Base-by-base conservation (phyloP, 345 rosid genomes). In the Erodium maritimum region DNA sequence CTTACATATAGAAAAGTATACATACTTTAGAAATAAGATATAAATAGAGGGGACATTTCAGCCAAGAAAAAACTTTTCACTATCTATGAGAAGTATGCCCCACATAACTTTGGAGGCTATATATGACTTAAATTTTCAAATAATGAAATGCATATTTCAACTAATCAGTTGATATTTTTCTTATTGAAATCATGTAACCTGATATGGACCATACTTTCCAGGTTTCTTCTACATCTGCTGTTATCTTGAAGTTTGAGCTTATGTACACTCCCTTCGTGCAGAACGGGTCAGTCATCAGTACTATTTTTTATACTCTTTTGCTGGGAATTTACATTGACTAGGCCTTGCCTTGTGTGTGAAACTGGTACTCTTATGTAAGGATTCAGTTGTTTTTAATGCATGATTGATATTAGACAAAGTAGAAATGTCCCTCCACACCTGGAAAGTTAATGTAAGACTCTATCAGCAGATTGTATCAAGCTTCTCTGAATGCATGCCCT, bases 171-270 rank as follows among this genome's bases (percentile, higher is more conserved):
- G 17, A 42, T 42, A 42, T 10, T 12, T 42, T 42, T 7, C 12
- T 11, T 42, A 42, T 10, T 10, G 48, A 42, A 14, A 42, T 42
- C 17, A 1, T 10, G 14, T 18, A 22, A 33, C 13, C 54, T 29
- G 57, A 55, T 45, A 24, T 37, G 65, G 64, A 64, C 17, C 54
- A 18, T 51, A 29, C 25, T 54, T 72, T 60, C 55, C 78, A 91
- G 96, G 85, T 81, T 57, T 75, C 78, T 63, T 65, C 82, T 42
- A 77, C 88, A 60, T 79, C 91, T 61, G 90, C 96, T 72, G 89
- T 82, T 61, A 72, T 93, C 59, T 67, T 93, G 69, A 89, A 87
- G 76, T 89, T 93, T 73, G 95, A 93, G 89, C 99, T 93, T 51
- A 71, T 87, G 79, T 87, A 80, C 79, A 81, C 95, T 66, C 80